Conservation (phyloP, 1,284 basidiomycete species). For the Golubevia sp. region DNA sequence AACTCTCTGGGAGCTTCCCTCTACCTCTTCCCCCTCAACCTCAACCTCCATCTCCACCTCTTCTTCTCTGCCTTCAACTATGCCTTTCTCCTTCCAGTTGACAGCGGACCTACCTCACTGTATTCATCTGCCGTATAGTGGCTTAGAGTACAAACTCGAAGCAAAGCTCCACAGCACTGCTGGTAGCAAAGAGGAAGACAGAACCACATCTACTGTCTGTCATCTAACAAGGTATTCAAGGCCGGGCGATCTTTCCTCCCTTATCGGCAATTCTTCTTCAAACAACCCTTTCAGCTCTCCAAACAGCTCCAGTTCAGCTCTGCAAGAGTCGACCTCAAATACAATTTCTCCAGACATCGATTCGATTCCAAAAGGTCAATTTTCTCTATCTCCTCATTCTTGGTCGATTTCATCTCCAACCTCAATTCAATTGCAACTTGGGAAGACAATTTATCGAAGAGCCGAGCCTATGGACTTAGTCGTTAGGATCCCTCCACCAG, state of each 20-base stretch:
- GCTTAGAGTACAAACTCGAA: conserved; percentile 34
- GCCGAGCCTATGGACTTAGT: conserved; percentile 49
- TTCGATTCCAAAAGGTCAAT: conserved; percentile 1
- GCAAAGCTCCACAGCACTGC: conserved; percentile 31
- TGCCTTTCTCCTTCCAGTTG: conserved; percentile 51
- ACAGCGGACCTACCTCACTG: conserved; percentile 55
- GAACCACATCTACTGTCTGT: conserved; percentile 14
- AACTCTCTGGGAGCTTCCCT: conserved; percentile 32
- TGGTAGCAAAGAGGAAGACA: conserved; percentile 19
- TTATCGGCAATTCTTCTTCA: not conserved
- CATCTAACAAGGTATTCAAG: conserved; percentile 48
- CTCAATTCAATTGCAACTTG: conserved; percentile 35
- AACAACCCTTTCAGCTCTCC: too few relatives aligned
- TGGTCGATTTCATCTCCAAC: conserved; percentile 37
- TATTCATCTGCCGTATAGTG: conserved; percentile 40
- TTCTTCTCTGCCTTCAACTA: conserved; percentile 21
- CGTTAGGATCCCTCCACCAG: conserved; percentile 46
- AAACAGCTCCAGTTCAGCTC: too few relatives aligned
- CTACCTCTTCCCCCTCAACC: conserved; percentile 14
- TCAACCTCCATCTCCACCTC: not conserved
- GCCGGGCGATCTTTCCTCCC: conserved; percentile 24
- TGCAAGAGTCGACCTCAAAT: not conserved
- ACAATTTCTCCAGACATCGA: not conserved
- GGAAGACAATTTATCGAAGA: conserved; percentile 46
- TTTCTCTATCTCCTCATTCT: conserved; percentile 20